Base-by-base conservation (phyloP, 192 early-diverging fungal genomes). In the Coemansia sp. region DNA sequence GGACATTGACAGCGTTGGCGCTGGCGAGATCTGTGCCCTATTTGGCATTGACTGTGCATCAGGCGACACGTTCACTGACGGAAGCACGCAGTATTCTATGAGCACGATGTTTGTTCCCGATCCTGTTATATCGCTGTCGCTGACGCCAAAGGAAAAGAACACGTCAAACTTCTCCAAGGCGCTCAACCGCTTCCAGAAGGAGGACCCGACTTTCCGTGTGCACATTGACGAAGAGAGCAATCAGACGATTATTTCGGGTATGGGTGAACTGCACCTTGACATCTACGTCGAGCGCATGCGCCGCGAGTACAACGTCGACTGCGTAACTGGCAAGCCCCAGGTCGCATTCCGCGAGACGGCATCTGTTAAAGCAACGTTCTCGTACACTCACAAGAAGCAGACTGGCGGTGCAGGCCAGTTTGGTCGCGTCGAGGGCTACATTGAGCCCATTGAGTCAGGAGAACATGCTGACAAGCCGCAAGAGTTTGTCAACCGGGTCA, bases 351-450 rank as follows among this genome's bases (percentile, higher is more conserved):
- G 97, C 58, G 97, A 98, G 73, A 92, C 97, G 18, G 88, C 94
- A 63, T 87, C 85, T 5, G 64, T 72, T 34, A 76, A 84, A 50
- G 82, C 89, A 52, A 81, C 84, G 58, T 97, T 98, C 77, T 87
- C 91, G 73, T 98, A 96, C 84, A 97, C 95, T 0, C 97, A 98
- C 84, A 97, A 97, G 90, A 98, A 98, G 82, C 97, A 98, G 82
- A 86, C 87, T 59, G 97, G 97, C 60, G 97, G 97, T 65, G 84
- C 93, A 44, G 97, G 97, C 65, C 97, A 98, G 81, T 98, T 90
- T 68, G 97, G 85, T 68, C 87, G 90, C 65, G 92, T 98, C 53
- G 69, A 86, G 37, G 95, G 95, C 40, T 92, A 87, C 74, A 90
- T 98, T 60, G 96, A 98, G 75, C 92, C 92, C 2, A 86, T 94